Conservation (phyloP, 2,329 filamentous ascomycete species). For the Clonostachys rosea region DNA sequence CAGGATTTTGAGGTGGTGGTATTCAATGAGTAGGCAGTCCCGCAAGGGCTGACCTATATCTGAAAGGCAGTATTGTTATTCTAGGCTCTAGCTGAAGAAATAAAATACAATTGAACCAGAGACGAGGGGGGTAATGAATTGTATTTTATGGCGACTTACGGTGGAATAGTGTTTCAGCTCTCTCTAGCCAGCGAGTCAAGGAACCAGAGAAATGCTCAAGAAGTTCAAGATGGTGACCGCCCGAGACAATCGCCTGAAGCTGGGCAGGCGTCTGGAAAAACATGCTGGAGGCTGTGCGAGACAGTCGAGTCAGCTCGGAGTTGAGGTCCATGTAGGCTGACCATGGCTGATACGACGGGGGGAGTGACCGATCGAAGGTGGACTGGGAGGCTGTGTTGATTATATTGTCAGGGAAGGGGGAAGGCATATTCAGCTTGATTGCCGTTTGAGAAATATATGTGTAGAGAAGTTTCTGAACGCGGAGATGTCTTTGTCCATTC, state of each 20-base stretch:
- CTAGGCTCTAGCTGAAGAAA: too few species aligned
- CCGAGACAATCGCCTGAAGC: too few species aligned
- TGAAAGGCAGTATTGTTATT: not conserved
- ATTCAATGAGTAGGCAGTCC: conserved; percentile 5
- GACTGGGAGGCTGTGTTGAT: too few species aligned
- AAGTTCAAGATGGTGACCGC: too few species aligned
- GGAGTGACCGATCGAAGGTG: conserved; percentile 2
- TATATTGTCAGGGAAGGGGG: not conserved
- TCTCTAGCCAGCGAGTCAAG: too few species aligned
- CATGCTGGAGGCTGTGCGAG: conserved; percentile 8
- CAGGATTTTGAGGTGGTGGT: conserved; percentile 12
- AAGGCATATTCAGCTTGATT: not conserved
- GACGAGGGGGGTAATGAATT: too few species aligned
- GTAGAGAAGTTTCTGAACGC: conserved; percentile 9
- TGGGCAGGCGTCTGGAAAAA: conserved; percentile 5
- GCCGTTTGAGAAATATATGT: conserved; percentile 10
- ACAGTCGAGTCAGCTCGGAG: conserved; percentile 9
- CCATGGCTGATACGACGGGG: not conserved
- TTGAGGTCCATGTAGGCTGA: conserved; percentile 8
- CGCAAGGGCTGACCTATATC: too few species aligned
- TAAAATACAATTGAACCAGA: too few species aligned
- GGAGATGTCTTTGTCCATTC: too few species aligned
- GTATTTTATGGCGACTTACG: too few species aligned
- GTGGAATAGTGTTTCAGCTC: too few species aligned
- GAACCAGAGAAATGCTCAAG: too few species aligned